These are phyloP conservation scores for Neonectria punicea DNA, from an alignment of 2,329 filamentous ascomycete genomes.

Conservation along the genomic window DNA sequence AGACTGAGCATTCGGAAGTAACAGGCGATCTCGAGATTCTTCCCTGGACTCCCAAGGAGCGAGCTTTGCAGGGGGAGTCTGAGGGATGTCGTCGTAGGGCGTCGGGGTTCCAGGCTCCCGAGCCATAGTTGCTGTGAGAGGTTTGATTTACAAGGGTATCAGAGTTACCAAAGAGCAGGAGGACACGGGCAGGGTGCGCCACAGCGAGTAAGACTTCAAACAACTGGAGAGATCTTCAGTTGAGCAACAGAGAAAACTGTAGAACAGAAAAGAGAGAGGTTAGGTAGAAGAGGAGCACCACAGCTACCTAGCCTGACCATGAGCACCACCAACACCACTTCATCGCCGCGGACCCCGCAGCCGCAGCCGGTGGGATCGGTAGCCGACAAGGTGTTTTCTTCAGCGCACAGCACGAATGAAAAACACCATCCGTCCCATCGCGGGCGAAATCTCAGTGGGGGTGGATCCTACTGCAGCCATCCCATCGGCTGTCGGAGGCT, in stretches of 20 bases:
- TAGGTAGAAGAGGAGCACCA: conserved; percentile 2
- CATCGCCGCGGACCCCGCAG: conserved; percentile 16
- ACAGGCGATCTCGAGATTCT: conserved; percentile 29
- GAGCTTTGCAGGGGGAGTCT: conserved; percentile 30
- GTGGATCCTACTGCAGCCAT: conserved; percentile 1
- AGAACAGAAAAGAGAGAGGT: not conserved
- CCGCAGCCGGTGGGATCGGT: conserved; percentile 7
- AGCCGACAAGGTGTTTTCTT: not conserved
- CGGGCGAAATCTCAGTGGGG: conserved; percentile 10
- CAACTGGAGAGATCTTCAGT: not conserved
- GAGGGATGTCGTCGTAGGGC: conserved; percentile 32
- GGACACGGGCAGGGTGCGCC: not conserved
- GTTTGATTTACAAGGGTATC: conserved; percentile 2
- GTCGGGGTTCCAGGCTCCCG: conserved; percentile 28
- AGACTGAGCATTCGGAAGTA: conserved; percentile 26
- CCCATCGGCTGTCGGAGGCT: not conserved
- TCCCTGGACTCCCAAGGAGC: conserved; percentile 8
- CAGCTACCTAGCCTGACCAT: not conserved
- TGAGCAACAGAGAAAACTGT: not conserved
- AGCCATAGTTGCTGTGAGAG: conserved; percentile 25
- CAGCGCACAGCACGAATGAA: not conserved
- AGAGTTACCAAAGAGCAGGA: not conserved
- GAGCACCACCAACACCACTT: not conserved
- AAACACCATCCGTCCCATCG: conserved; percentile 6
- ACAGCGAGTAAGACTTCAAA: not conserved